Base-by-base conservation (phyloP, 306 rosid genomes). In the Begonia fuchsioides region DNA sequence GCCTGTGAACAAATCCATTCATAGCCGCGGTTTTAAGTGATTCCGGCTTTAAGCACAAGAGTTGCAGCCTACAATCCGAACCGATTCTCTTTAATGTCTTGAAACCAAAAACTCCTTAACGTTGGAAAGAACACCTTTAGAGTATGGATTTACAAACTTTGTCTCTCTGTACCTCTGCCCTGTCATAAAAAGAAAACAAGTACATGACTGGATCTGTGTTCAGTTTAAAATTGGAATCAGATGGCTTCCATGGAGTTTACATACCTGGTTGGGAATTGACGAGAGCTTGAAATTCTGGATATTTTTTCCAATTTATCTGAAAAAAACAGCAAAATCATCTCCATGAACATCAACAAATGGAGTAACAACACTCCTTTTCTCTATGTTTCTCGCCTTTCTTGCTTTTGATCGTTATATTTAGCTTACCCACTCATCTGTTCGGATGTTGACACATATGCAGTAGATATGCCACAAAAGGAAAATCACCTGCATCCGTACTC, bases 401-500 rank as follows among this genome's bases (percentile, higher is more conserved):
- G 35, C 35, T 26, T 26, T 26, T 26, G 8, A 26, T 26, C 0
- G 7, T 26, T 26, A 26, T 26, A 26, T 26, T 26, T 41, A 54
- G 54, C 70, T 63, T 75, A 71, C 78, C 82, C 82, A 76, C 65
- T 76, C 82, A 17, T 71, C 77, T 9, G 77, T 76, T 61, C 65
- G 68, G 63, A 76, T 71, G 53, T 76, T 68, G 67, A 49, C 19
- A 50, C 67, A 64, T 20, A 71, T 54, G 53, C 78, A 71, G 54
- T 68, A 68, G 32, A 61, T 19, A 50, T 76, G 82, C 78, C 82
- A 76, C 10, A 38, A 10, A 50, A 71, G 53, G 63, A 67, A 76
- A 11, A 45, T 38, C 47, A 55, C 72, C 78, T 68, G 15, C 43
- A 49, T 6, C 11, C 6, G 13, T 3, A 49, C 12, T 12, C 10